phyloP scores from a whole-genome alignment of 225 moss, liverwort and hornwort genomes.

The Physcomitrellopsis africana region DNA sequence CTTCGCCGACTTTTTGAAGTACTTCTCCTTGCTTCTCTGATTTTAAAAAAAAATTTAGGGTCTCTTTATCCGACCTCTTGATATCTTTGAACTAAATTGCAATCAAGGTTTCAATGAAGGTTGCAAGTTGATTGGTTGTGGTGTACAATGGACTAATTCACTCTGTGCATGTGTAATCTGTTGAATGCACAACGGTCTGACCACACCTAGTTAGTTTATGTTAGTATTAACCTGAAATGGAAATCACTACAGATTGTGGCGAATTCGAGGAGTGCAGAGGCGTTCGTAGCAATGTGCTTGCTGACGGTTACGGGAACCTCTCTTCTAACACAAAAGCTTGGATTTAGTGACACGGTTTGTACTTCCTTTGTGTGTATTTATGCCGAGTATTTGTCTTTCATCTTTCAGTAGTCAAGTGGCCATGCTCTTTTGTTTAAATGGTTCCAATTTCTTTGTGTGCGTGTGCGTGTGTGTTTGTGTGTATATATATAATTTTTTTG shows the following conservation, averaged over 20 bases:
- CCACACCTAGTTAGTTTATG: background rate
- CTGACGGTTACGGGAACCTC: slow-evolving; percentile 97
- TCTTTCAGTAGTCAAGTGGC: background rate
- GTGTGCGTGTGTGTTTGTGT: no score
- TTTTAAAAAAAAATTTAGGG: no score
- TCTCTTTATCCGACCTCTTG: background rate
- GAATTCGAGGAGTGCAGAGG: slow-evolving; percentile 96
- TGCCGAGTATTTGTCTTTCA: background rate
- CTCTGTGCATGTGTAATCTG: background rate
- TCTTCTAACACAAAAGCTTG: slow-evolving; percentile 85
- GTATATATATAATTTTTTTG: no score
- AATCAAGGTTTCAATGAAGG: background rate
- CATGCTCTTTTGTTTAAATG: background rate
- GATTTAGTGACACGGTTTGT: slow-evolving; percentile 97
- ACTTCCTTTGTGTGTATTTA: background rate
- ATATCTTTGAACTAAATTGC: background rate
- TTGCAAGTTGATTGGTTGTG: no score
- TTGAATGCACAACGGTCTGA: background rate
- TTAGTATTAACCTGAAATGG: slow-evolving; percentile 20
- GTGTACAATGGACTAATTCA: no score
- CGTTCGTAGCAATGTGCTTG: slow-evolving; percentile 95
- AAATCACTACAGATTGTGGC: slow-evolving; percentile 74
- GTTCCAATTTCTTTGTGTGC: no score
- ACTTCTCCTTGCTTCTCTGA: slow-evolving; percentile 13
- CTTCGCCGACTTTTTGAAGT: slow-evolving; percentile 95